Base-by-base conservation (phyloP, 352 stramenopile species). In the Phytophthora lateralis region DNA sequence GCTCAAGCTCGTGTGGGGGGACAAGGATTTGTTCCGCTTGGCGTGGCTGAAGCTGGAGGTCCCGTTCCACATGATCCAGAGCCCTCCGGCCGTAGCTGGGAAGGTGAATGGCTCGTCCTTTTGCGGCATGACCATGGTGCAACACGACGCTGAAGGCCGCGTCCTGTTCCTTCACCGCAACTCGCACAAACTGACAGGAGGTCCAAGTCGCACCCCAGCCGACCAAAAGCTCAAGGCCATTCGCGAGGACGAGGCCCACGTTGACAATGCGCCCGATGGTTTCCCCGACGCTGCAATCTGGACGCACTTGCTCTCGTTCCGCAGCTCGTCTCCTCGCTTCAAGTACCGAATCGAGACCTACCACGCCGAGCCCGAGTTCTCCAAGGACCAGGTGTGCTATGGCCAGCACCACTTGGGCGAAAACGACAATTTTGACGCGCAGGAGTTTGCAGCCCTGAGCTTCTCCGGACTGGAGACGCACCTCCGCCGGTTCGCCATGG, bases 121-220 rank as follows among this genome's bases (percentile, higher is more conserved):
- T 43, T 91, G 82, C 39, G 80, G 80, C 72, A 54, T 54, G 47
- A 54, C 47, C 3, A 54, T 54, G 47, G 47, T 54, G n/a, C 34
- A 63, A 14, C 55, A 73, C 47, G 77, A 88, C 38, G 42, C 65
- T 5, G 20, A 63, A 2, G 75, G 76, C 9, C 57, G 75, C 1
- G 42, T 80, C n/a, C 37, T 91, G 7, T 91, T 91, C 49, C 63
- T 91, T 8, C 82, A 91, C 50, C 77, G 82, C n/a, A 91, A 91
- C 34, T 74, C 69, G 10, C 75, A 74, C 64, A 91, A 90, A 48
- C 70, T 89, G 20, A 76, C 58, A 34, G 58, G 58, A 35, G 57
- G 49, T 6, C 24, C 9, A 20, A 65, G 43, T 45, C 34, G 17
- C 12, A 65, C 43, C 24, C 41, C 57, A 32, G 48, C 24, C 9